Base-by-base conservation (phyloP, 192 early-diverging fungal genomes). In the Backusella sp. region DNA sequence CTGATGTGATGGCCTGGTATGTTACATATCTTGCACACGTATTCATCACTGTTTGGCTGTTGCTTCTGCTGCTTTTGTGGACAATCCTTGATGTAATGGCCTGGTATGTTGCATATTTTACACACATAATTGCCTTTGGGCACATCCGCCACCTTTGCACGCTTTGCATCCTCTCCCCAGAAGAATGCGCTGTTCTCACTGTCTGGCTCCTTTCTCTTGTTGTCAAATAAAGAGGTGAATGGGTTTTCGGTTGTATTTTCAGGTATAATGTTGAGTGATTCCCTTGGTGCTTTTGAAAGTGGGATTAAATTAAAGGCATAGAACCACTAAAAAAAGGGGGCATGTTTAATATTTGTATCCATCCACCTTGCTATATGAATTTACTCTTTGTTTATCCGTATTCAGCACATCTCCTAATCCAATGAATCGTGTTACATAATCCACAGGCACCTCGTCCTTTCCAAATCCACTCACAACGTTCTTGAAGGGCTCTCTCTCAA, bases 251-350 rank as follows among this genome's bases (percentile, higher is more conserved):
- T 95, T 67, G 87, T 88, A 66, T 87, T 90, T 7, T 72, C 46
- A 49, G 90, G 92, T 42, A 30, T 72, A 26, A 56, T 56, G 9
- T 68, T 66, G 23, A 88, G 78, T 1, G 68, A 65, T 35, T 66
- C 84, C 66, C 53, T 75, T 34, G 42, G 34, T 28, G 65, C 75
- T 72, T 74, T 79, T 7, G 88, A 73, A 65, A 95, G 75, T 14
- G 96, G 95, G 1, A 81, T 86, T 23, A 95, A 79, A 62, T 96
- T 96, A 85, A 96, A 92, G 1, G 96, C 96, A 79, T 97, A 98
- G 77, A 95, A 95, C 96, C 96, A 98, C 80, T 91, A 70, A 11
- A 39, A 42, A 75, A 75, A 23, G 30, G 1, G 30, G 7, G 23
- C 34, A n/a, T 2, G 35, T 56, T 9, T 32, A 26, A 67, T 26